Percentiles rank a stretch among this genome's conserved stretches.
Conservation (phyloP, 345 rosid genomes). For the Eucalyptus shirleyi region DNA sequence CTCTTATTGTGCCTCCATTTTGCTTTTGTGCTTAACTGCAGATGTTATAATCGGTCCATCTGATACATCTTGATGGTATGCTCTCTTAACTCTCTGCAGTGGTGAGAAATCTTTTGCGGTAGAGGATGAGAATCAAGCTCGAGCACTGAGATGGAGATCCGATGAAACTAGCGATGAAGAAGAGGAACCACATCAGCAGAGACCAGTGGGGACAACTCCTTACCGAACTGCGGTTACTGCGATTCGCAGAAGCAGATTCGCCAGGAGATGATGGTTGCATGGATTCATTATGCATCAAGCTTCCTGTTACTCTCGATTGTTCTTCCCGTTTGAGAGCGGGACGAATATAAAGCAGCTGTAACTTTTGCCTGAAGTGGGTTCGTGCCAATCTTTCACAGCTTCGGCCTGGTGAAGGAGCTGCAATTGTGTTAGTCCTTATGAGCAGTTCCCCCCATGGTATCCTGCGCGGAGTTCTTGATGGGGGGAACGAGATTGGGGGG, state of each 20-base stretch:
- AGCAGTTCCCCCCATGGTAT: not conserved
- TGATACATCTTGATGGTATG: not conserved
- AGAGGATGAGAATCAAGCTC: constrained; percentile 19
- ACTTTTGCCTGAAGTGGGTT: not conserved
- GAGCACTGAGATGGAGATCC: constrained; percentile 76
- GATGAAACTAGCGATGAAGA: constrained; percentile 85
- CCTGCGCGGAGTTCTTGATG: not conserved
- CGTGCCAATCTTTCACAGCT: not conserved
- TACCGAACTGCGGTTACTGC: constrained; percentile 20
- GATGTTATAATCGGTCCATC: too few relatives aligned
- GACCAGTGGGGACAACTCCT: constrained; percentile 13
- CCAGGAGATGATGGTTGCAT: constrained; percentile 28
- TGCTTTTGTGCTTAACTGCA: not conserved
- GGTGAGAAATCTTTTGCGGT: constrained; percentile 14
- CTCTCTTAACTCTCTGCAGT: constrained; percentile 5
- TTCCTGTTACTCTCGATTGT: not conserved
- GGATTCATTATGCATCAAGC: not conserved
- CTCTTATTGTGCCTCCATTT: not conserved
- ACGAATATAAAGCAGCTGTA: not conserved
- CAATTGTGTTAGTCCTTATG: not conserved
- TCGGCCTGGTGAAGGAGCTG: not conserved
- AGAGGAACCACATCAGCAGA: constrained; percentile 12
- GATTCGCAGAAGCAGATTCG: constrained; percentile 53
- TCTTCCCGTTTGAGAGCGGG: not conserved
- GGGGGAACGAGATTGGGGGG: not conserved